phyloP scores from a whole-genome alignment of 345 rosid genomes.

The Moricandia moricandioides region DNA sequence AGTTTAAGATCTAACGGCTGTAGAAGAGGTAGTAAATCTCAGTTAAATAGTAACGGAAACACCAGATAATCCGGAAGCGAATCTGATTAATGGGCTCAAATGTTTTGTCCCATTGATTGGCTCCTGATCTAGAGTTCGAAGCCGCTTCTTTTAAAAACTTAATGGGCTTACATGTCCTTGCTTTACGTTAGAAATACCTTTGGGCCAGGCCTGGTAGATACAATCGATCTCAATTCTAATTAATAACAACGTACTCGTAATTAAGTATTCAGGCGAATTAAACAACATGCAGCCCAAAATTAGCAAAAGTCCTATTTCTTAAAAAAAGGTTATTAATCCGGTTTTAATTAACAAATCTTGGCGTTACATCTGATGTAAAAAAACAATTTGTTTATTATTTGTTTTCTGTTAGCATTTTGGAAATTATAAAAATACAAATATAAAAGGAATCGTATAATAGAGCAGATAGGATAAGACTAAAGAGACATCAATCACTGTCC shows the following conservation, averaged over 20 bases:
- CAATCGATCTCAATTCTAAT: not conserved
- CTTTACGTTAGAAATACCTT: not conserved
- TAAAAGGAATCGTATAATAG: slow-evolving; percentile 4
- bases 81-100: not conserved
- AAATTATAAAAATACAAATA: not conserved
- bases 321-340: slow-evolving; percentile 13
- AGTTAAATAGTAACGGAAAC: too few species aligned
- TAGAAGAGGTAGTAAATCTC: too few species aligned
- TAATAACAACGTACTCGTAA: not conserved
- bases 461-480: slow-evolving; percentile 25
- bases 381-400: not conserved
- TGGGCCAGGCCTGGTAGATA: not conserved
- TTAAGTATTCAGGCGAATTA: too few species aligned
- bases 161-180: not conserved
- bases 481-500: slow-evolving; percentile 25
- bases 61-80: not conserved
- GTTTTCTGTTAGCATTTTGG: not conserved
- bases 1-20: too few species aligned
- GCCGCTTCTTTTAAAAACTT: too few species aligned
- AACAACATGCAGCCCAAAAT: not conserved
- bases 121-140: too few species aligned
- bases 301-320: not conserved
- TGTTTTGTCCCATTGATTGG: too few species aligned
- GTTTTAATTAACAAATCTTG: not conserved
- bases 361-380: not conserved